These are phyloP conservation scores for Grammothele lineata DNA, from an alignment of 768 basidiomycete species.

Conservation along the genomic window DNA sequence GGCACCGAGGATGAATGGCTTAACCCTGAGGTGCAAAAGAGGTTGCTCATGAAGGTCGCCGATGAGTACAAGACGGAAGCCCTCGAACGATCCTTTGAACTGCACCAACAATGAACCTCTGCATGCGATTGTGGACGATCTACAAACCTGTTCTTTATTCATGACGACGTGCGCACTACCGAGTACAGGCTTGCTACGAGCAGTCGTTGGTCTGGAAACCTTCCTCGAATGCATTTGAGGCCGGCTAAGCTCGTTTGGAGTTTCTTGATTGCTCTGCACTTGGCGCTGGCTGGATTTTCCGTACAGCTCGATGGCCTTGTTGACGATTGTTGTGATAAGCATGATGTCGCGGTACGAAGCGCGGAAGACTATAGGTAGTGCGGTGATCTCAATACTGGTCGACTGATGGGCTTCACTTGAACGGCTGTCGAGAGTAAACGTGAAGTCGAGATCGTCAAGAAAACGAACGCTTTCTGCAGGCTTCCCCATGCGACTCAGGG, in stretches of 20 bases:
- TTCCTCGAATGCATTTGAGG: slow-evolving; percentile 7
- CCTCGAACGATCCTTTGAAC: slow-evolving; percentile 85
- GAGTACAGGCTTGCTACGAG: slow-evolving; percentile 19
- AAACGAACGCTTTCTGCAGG: slow-evolving; percentile 82
- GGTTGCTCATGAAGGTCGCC: slow-evolving; percentile 96
- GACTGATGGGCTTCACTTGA: slow-evolving; percentile 63
- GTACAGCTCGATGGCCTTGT: slow-evolving; percentile 83
- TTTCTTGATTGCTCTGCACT: background rate
- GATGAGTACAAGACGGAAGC: slow-evolving; percentile 89
- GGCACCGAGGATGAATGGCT: slow-evolving; percentile 75
- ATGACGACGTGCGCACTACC: slow-evolving; percentile 46
- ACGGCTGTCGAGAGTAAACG: slow-evolving; percentile 84
- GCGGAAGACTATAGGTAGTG: slow-evolving; percentile 84
- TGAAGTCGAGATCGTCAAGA: slow-evolving; percentile 88
- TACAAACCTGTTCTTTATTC: slow-evolving; percentile 76
- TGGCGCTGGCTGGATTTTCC: slow-evolving; percentile 32
- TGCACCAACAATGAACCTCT: too few relatives aligned
- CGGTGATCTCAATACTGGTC: slow-evolving; percentile 77
- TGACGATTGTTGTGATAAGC: slow-evolving; percentile 81
- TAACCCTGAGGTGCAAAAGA: slow-evolving; percentile 82
- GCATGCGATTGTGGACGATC: slow-evolving; percentile 1
- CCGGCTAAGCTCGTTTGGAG: background rate
- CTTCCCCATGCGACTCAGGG: slow-evolving; percentile 82
- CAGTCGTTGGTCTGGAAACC: slow-evolving; percentile 9
- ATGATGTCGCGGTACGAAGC: slow-evolving; percentile 95